phyloP scores from a whole-genome alignment of 129 eudicot species.

The Flaveria bidentis region DNA sequence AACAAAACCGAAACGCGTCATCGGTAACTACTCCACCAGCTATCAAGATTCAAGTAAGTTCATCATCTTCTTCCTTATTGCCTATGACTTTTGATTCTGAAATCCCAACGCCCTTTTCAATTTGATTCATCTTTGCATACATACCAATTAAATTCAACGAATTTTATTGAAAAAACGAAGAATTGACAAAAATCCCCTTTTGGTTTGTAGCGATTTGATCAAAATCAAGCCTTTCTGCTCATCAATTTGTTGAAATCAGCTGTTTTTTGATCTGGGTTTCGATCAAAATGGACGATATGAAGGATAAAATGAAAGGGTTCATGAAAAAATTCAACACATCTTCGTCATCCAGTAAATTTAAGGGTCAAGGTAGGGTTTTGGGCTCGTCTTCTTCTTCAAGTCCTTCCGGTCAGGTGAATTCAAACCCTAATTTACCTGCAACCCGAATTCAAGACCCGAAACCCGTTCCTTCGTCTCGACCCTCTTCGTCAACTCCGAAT shows the following conservation, averaged over 20 bases:
- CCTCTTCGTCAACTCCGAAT: conserved; percentile 20
- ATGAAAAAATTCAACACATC: conserved; percentile 85
- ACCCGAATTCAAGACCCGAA: conserved; percentile 32
- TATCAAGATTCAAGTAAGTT: conserved; percentile 1
- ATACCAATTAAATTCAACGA: neutral
- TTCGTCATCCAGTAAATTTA: conserved; percentile 80
- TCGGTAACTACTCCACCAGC: conserved; percentile 20
- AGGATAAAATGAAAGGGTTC: conserved; percentile 86
- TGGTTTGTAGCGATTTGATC: neutral
- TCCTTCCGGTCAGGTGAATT: conserved; percentile 31
- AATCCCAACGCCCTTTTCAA: neutral
- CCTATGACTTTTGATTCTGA: conserved; percentile 16
- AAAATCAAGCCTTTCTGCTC: conserved; percentile 12
- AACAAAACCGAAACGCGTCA: conserved; percentile 20
- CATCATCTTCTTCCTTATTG: conserved; percentile 7
- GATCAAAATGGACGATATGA: conserved; percentile 66
- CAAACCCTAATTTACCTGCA: conserved; percentile 34
- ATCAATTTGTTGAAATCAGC: conserved; percentile 6
- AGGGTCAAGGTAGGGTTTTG: conserved; percentile 82
- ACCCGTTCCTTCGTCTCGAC: conserved; percentile 29
- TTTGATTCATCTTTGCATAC: neutral
- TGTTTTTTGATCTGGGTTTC: conserved; percentile 21
- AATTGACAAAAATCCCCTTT: neutral
- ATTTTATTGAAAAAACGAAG: neutral
- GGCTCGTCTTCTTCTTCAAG: conserved; percentile 68